A percentile compares a stretch with the other conserved stretches of the same genome.
These are phyloP conservation scores for Lomentospora prolificans DNA, from an alignment of 2,329 filamentous ascomycete genomes.

Conservation along the genomic window DNA sequence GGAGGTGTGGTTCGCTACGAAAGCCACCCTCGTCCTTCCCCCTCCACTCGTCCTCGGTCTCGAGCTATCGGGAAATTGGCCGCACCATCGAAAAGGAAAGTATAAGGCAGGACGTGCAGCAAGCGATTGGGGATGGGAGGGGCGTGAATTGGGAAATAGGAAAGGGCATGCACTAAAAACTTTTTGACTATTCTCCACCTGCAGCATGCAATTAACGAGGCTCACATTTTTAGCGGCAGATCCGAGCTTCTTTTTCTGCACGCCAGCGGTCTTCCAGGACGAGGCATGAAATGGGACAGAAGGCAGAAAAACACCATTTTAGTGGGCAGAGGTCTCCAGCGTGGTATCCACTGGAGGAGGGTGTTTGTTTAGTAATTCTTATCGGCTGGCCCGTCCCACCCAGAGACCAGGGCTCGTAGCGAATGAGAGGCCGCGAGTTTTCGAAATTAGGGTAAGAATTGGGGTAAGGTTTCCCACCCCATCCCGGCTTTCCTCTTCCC, in stretches of 20 bases:
- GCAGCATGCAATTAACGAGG: not conserved
- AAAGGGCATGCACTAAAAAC: too few relatives aligned
- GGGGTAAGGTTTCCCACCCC: constrained; percentile 2
- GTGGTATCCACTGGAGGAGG: not conserved
- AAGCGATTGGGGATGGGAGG: not conserved
- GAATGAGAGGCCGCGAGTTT: not conserved
- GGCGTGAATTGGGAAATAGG: not conserved
- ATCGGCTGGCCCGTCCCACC: not conserved
- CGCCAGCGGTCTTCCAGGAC: not conserved
- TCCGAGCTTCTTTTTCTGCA: not conserved
- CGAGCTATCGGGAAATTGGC: not conserved
- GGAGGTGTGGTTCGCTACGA: too few relatives aligned
- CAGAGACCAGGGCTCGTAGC: not conserved
- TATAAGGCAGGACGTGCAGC: not conserved
- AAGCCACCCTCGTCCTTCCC: not conserved
- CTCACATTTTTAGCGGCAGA: not conserved
- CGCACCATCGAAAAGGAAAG: not conserved
- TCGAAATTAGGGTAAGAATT: constrained; percentile 6
- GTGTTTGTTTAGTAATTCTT: not conserved
- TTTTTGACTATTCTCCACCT: not conserved
- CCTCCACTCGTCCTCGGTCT: not conserved
- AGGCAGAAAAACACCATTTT: not conserved
- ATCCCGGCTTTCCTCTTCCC: too few relatives aligned
- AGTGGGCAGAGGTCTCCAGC: too few relatives aligned
- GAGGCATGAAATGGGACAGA: not conserved